These are phyloP conservation scores for Cunninghamia lanceolata DNA, from an alignment of 75 land plant genomes.

Conservation along the genomic window DNA sequence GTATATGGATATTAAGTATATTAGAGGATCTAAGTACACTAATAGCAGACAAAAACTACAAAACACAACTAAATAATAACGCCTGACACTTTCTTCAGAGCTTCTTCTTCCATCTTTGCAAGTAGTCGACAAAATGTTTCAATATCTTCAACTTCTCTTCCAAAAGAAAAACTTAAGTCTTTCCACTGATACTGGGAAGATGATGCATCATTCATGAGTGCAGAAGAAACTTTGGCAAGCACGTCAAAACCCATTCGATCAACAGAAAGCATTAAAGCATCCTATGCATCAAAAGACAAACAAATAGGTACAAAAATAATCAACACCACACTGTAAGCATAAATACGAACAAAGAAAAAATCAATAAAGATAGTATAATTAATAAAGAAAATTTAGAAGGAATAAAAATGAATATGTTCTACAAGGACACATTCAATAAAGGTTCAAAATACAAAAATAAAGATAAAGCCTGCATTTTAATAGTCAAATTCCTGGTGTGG, in stretches of 20 bases:
- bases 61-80: background rate
- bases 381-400: background rate
- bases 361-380: background rate
- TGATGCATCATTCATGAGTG: slow-evolving; percentile 13
- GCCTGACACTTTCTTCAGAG: slow-evolving; percentile 13
- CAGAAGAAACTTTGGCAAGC: slow-evolving; percentile 51
- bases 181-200: slow-evolving; percentile 50
- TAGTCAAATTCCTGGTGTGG: background rate
- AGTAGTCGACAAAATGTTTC: slow-evolving; percentile 28
- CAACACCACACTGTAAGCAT: background rate
- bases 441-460: background rate
- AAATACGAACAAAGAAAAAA: background rate
- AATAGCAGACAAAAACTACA: background rate
- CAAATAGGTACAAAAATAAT: background rate
- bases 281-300: slow-evolving; percentile 35
- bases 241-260: slow-evolving; percentile 78
- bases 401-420: background rate
- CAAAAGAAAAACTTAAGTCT: slow-evolving; percentile 59
- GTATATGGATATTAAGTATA: background rate
- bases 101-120: slow-evolving; percentile 42
- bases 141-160: slow-evolving; percentile 50
- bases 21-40: background rate
- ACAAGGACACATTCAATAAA: background rate
- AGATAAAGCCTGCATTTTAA: background rate
- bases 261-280: slow-evolving; percentile 61